A percentile compares a stretch with the other conserved stretches of the same genome.
These are phyloP conservation scores for Arthroderma uncinatum DNA, from an alignment of 2,329 filamentous ascomycete species.

Conservation along the genomic window DNA sequence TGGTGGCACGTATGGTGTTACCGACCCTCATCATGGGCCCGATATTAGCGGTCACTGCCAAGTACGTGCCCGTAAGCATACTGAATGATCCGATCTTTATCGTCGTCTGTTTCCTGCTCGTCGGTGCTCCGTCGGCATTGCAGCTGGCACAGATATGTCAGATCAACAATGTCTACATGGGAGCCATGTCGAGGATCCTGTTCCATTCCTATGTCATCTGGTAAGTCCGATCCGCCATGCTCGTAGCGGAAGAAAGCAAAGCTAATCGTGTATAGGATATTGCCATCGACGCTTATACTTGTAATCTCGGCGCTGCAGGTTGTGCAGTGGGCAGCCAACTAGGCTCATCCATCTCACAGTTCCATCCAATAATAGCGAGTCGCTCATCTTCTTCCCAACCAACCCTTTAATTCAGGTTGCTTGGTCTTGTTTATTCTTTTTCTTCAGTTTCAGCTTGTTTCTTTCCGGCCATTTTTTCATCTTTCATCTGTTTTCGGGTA, in stretches of 20 bases:
- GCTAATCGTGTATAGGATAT: constrained; percentile 51
- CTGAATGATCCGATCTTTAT: constrained; percentile 96
- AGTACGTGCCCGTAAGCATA: constrained; percentile 85
- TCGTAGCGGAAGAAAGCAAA: background rate
- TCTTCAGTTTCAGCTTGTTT: background rate
- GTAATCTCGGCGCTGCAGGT: constrained; percentile 89
- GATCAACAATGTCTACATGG: constrained; percentile 92
- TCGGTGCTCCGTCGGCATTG: constrained; percentile 82
- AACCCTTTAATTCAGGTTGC: background rate
- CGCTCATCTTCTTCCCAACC: background rate
- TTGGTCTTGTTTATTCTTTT: background rate
- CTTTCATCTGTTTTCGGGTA: background rate
- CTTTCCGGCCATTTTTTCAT: background rate
- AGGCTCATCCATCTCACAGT: too few species aligned
- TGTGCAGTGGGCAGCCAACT: constrained; percentile 63
- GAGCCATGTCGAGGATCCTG: constrained; percentile 80
- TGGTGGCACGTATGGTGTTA: constrained; percentile 83
- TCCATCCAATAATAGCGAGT: background rate
- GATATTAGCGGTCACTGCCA: constrained; percentile 72
- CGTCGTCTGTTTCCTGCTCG: constrained; percentile 92
- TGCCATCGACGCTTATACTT: constrained; percentile 80
- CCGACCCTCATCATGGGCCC: constrained; percentile 90
- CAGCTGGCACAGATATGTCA: constrained; percentile 97
- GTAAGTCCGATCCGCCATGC: constrained; percentile 44
- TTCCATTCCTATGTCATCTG: constrained; percentile 97